Evolutionary conservation across 2,329 filamentous ascomycete species (phyloP), one percentile per base, ranked within the genome.

Genomic region (Plenodomus biglobosus): DNA sequence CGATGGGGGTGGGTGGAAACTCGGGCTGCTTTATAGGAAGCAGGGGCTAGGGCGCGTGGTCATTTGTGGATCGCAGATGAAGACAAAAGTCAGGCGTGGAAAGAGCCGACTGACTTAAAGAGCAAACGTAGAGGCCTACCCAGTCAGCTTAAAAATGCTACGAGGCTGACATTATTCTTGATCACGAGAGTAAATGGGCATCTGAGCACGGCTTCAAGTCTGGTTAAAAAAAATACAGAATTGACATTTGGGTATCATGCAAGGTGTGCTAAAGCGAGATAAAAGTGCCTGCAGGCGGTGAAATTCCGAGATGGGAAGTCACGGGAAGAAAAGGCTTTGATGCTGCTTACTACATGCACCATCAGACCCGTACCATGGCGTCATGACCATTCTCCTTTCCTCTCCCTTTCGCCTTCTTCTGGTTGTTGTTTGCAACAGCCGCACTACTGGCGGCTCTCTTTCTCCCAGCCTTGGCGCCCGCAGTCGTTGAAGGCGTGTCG

Each of bases 371-470:
- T 7, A 32, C 27, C 27, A 32, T 32, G 27, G 6, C 15, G 27
- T 32, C 27, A 15, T 32, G 53, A 15, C 18, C 42, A 15, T 48
- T 44, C 4, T 59, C 52, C 40, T 64, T 62, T 17, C 50, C 55
- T 42, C 55, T 58, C 1, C 49, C 53, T 43, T 61, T 67, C 3
- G 60, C 44, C 30, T 62, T 59, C 44, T 69, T 71, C 24, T 58
- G 42, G 10, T 54, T 55, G n/a, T 46, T 50, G 16, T 59, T 61
- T 1, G 19, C 48, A 10, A 52, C 38, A 13, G 61, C 55, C 1
- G 62, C 55, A 18, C 35, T 62, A 24, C 64, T 71, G 24, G 64
- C 52, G 7, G 64, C 64, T 46, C 64, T 54, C 46, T 70, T 70
- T 22, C 57, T 38, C 18, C 52, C 46, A 3, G 48, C 43, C 19